Base-by-base conservation (phyloP, 2,329 filamentous ascomycete species). In the Aspergillus intermedius region DNA sequence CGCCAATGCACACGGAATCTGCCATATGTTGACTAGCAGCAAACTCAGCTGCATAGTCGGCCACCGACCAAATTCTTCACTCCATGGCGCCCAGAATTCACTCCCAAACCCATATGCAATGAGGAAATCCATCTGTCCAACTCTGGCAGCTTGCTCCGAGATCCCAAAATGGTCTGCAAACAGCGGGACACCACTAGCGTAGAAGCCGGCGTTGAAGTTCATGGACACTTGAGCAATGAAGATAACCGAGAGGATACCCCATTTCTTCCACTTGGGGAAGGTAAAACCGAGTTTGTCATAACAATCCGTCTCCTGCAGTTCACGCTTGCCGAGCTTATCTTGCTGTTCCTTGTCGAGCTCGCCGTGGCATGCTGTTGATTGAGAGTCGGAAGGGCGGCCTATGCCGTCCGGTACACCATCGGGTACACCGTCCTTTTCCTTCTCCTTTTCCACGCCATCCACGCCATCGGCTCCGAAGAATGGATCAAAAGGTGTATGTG, bases 41-140 rank as follows among this genome's bases (percentile, higher is more conserved):
- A 91, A 70, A 37, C 82, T 87, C 28, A 80, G 69, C 72, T 91
- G 87, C 51, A 91, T 76, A 44, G 91, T 78, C 2, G 84, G 84
- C 76, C 82, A 86, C 40, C 88, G 79, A 4, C 88, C 88, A 45
- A 91, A 77, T 60, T 93, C 88, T 64, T 93, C 88, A 21, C 82
- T 87, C 85, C 87, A 93, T 0, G 88, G 88, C 0, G 88, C 88
- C 88, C 88, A 93, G 0, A 91, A 77, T 68, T 93, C 88, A 63
- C 88, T 91, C 15, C 88, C 88, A 62, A 93, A 89, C 30, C 86
- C 87, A 64, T 93, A 93, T 3, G 83, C 71, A 47, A 93, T 74
- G 19, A 93, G 72, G 67, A 91, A 93, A 54, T 87, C 79, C 69
- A 86, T 84, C 54, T 87, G 86, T 53, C 87, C 87, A 41, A 81